phyloP scores from a whole-genome alignment of 208 protist genomes.

The Naegleria lovaniensis region DNA sequence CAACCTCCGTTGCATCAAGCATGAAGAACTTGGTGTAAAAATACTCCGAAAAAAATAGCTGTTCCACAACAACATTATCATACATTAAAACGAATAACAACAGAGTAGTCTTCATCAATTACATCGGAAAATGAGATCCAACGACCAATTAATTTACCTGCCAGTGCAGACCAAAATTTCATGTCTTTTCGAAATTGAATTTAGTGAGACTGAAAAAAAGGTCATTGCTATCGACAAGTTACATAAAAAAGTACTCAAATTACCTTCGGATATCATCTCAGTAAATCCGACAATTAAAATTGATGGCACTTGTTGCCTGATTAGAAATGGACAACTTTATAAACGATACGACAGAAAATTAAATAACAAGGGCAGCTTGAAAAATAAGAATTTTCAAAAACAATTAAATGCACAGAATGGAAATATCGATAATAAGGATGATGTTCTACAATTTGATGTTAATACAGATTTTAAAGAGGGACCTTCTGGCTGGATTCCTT shows the following conservation, averaged over 20 bases:
- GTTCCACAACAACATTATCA: too few relatives aligned
- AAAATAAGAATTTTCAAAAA: not conserved
- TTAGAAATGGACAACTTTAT: not conserved
- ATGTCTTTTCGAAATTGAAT: not conserved
- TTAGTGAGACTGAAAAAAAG: not conserved
- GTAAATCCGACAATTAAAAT: not conserved
- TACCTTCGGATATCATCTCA: not conserved
- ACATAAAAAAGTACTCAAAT: not conserved
- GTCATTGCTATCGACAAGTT: not conserved
- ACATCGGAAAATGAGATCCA: too few relatives aligned
- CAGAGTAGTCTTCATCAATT: too few relatives aligned
- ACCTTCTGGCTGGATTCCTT: not conserved
- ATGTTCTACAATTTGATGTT: not conserved
- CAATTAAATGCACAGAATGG: not conserved
- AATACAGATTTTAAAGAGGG: not conserved
- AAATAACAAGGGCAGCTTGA: not conserved
- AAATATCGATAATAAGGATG: not conserved
- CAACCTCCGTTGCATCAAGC: too few relatives aligned
- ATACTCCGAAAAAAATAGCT: too few relatives aligned
- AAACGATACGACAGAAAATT: constrained; percentile 3
- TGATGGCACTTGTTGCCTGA: not conserved
- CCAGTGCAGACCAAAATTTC: not conserved
- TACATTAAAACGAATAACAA: too few relatives aligned
- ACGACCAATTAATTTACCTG: not conserved
- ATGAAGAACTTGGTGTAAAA: too few relatives aligned